These are phyloP conservation scores for Aquilaria yunnanensis DNA, from an alignment of 345 rosid genomes.

Conservation along the genomic window DNA sequence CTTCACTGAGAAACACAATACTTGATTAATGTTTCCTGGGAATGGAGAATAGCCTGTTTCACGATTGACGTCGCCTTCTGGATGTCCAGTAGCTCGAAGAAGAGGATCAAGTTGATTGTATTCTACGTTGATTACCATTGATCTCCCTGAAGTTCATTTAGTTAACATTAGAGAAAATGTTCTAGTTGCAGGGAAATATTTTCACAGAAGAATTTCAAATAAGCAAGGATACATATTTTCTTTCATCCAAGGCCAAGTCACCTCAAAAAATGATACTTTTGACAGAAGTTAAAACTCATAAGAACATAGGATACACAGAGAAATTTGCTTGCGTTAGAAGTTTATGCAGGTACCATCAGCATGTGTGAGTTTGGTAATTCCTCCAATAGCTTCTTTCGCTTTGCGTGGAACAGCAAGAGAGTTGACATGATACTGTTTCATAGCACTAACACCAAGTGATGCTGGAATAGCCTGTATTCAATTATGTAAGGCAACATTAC, in stretches of 20 bases:
- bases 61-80: conserved; percentile 83
- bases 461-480: conserved; percentile 83
- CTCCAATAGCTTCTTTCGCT: conserved; percentile 99
- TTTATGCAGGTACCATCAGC: conserved; percentile 52
- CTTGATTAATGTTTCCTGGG: conserved; percentile 99
- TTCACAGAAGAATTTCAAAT: neutral
- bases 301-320: neutral
- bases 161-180: neutral
- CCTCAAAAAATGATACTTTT: neutral
- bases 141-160: conserved; percentile 54
- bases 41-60: conserved; percentile 97
- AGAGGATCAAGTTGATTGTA: conserved; percentile 98
- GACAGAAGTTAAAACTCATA: too few species aligned
- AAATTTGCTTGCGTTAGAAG: neutral
- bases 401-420: conserved; percentile 98
- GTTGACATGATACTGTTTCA: conserved; percentile 82
- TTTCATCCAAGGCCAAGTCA: neutral
- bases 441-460: conserved; percentile 86
- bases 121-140: conserved; percentile 96
- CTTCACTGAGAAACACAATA: conserved; percentile 8
- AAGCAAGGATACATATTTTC: neutral
- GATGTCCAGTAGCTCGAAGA: conserved; percentile 79
- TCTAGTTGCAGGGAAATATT: neutral
- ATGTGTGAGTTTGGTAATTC: conserved; percentile 85
- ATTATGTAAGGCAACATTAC: too few species aligned